A percentile compares a stretch with the other conserved stretches of the same genome.
Evolutionary conservation across 805 yeast genomes (phyloP).

Genomic region (Wickerhamiella sorbophila): DNA sequence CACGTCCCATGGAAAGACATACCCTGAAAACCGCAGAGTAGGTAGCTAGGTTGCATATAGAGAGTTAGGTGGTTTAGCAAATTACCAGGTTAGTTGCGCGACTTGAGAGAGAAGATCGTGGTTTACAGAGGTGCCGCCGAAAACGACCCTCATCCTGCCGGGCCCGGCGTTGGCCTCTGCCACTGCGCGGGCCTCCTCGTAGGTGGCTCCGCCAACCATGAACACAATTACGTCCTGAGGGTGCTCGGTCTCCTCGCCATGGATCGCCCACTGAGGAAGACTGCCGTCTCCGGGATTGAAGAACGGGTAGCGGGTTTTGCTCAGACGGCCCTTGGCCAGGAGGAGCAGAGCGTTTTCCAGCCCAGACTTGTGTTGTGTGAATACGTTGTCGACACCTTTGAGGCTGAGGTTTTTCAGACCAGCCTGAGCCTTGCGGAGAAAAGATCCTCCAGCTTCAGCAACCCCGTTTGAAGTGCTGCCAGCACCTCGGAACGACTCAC

Average conservation of each 20-base stretch:
- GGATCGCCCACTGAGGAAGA: slow-evolving; percentile 18
- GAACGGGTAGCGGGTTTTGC: slow-evolving; percentile 31
- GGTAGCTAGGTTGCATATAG: background rate
- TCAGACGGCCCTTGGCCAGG: slow-evolving; percentile 30
- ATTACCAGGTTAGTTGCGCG: background rate
- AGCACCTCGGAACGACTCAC: slow-evolving; percentile 32
- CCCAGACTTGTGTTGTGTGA: slow-evolving; percentile 83
- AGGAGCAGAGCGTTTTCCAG: slow-evolving; percentile 36
- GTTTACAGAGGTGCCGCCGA: slow-evolving; percentile 53
- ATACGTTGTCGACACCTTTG: slow-evolving; percentile 39
- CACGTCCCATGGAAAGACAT: no score
- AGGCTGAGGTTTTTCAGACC: slow-evolving; percentile 28
- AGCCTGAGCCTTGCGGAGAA: slow-evolving; percentile 29
- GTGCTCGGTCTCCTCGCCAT: slow-evolving; percentile 19
- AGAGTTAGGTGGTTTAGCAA: background rate
- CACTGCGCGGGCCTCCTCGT: slow-evolving; percentile 77
- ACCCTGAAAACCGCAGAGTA: background rate
- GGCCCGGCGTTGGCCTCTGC: slow-evolving; percentile 45
- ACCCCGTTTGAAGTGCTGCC: slow-evolving; percentile 21
- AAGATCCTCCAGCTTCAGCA: slow-evolving; percentile 17
- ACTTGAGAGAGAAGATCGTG: background rate
- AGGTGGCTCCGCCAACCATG: slow-evolving; percentile 75
- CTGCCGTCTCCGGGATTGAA: slow-evolving; percentile 27
- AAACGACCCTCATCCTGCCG: slow-evolving; percentile 46
- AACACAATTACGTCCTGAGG: slow-evolving; percentile 28